Percentiles rank a stretch among this genome's conserved stretches.
Evolutionary conservation across 257 asterid genomes (phyloP).

Genomic region (Fraxinus pennsylvanica): DNA sequence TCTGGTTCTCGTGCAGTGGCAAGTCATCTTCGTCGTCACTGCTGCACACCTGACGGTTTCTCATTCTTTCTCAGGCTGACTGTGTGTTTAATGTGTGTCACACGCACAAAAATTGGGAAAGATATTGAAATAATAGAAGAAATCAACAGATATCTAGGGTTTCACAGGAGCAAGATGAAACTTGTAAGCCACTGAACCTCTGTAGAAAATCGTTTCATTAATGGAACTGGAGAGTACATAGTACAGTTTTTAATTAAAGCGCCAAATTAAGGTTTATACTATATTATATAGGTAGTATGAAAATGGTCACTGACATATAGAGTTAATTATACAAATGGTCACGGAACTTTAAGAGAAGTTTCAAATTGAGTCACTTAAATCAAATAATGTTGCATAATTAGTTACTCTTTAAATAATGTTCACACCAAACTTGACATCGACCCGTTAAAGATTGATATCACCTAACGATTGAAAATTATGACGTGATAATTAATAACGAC

Average conservation of each 20-base stretch:
- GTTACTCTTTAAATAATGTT: too few species aligned
- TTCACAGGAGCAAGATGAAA: not conserved
- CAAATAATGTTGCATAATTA: not conserved
- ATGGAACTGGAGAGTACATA: not conserved
- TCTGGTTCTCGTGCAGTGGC: constrained; percentile 27
- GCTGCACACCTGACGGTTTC: constrained; percentile 45
- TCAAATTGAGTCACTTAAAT: not conserved
- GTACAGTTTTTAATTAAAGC: not conserved
- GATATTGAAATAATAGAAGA: not conserved
- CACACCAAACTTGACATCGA: too few species aligned
- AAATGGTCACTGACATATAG: not conserved
- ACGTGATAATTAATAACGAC: too few species aligned
- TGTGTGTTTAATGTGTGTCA: not conserved
- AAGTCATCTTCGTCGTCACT: constrained; percentile 69
- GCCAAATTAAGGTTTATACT: not conserved
- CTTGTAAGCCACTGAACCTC: not conserved
- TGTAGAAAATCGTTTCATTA: not conserved
- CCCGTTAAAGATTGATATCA: too few species aligned
- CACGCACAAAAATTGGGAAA: not conserved
- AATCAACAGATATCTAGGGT: not conserved
- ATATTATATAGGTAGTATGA: not conserved
- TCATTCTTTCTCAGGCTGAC: constrained; percentile 31
- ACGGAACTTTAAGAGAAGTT: not conserved
- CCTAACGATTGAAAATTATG: too few species aligned
- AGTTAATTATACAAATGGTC: not conserved